Evolutionary conservation across 176 grass and related monocot genomes (phyloP).

Genomic region (Triticum monococcum): DNA sequence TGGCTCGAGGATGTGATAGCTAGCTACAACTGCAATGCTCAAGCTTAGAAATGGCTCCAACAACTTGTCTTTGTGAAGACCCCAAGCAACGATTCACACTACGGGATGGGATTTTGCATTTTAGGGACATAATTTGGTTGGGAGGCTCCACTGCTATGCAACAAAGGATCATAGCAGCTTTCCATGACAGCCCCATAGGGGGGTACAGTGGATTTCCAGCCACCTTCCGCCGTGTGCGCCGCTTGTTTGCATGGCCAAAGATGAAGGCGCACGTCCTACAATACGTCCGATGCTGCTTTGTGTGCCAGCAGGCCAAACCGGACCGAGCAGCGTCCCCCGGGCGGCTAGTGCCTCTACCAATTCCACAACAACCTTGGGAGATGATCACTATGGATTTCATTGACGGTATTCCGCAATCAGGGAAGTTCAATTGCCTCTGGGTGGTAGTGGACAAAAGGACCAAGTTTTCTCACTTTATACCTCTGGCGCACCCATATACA

Average conservation of each 20-base stretch:
- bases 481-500: no score
- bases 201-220: not conserved
- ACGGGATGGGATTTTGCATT: rapidly evolving
- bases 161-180: not conserved
- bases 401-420: no score
- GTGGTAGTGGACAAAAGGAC: no score
- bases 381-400: no score
- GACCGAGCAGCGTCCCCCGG: not conserved
- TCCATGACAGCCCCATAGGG: not conserved
- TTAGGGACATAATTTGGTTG: not conserved
- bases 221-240: not conserved
- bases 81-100: not conserved
- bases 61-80: not conserved
- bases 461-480: no score
- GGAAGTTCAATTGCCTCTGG: no score
- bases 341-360: not conserved
- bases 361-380: not conserved
- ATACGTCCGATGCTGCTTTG: rapidly evolving
- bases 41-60: not conserved
- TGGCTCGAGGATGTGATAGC: not conserved
- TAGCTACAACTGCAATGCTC: not conserved
- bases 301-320: not conserved
- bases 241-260: not conserved
- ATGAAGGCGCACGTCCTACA: not conserved
- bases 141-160: not conserved